Evolutionary conservation across 1,284 basidiomycete genomes (phyloP), one percentile per base, ranked within the genome.

Genomic region (Leccinum proliferum): DNA sequence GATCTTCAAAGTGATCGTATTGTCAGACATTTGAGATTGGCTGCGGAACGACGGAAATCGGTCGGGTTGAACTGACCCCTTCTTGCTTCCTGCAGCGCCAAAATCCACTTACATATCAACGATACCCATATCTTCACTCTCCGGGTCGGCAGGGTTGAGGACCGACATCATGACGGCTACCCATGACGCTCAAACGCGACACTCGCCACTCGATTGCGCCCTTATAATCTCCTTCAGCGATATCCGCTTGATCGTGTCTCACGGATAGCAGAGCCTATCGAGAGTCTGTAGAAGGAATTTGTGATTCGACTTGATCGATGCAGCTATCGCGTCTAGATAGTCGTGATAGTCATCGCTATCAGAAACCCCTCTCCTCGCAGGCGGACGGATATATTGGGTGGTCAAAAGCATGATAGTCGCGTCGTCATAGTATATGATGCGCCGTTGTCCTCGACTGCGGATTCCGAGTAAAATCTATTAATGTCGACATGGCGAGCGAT

Each of bases 201-300:
- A 85, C 82, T 32, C 89, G 81, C 85, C 87, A 85, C 62, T 89
- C 86, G 60, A 90, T 90, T 2, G 89, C 88, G 5, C 82, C 85
- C 59, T 78, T 83, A 73, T 90, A 90, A 62, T 89, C 86, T 57
- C 82, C 83, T 69, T 84, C 82, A 21, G 84, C 83, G 57, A 88
- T 78, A 18, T 86, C 83, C 3, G 83, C 85, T 72, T 92, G 89
- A 61, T 88, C 84, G 60, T 83, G 81, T 3, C 88, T 89, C n/a
- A 90, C 71, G 1, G 79, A 75, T 25, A 89, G 74, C 39, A 92
- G 76, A 5, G 77, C 79, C 29, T 29, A 57, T 89, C 86, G 8
- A 90, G 73, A 2, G 83, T 84, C 68, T 86, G 81, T 59, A 83
- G 75, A n/a, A 86, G 78, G 21, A 83, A 72, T 9, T 74, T 75